Evolutionary conservation across 2,329 filamentous ascomycete species (phyloP).

Genomic region (Coniochaeta pulveracea): DNA sequence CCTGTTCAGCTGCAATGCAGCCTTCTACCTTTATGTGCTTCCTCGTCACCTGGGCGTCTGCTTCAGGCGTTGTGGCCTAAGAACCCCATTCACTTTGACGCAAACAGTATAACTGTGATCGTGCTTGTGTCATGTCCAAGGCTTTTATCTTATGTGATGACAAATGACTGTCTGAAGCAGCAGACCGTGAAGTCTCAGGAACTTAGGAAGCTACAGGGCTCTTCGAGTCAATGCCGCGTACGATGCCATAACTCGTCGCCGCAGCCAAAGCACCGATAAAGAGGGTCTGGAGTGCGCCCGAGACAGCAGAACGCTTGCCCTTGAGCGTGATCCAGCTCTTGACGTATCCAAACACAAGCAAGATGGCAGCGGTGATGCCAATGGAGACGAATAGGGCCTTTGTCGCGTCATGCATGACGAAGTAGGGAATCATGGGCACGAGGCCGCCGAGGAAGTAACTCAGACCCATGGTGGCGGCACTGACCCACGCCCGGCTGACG

Average conservation of each 20-base stretch:
- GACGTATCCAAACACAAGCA: slow-evolving; percentile 54
- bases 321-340: slow-evolving; percentile 28
- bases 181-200: too few species aligned
- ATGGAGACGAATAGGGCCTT: slow-evolving; percentile 48
- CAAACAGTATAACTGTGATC: too few species aligned
- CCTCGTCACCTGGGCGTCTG: too few species aligned
- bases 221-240: neutral
- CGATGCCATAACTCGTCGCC: neutral
- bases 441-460: slow-evolving; percentile 62
- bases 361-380: slow-evolving; percentile 45
- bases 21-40: too few species aligned
- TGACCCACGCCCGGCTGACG: slow-evolving; percentile 35
- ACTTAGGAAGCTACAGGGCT: neutral
- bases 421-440: slow-evolving; percentile 61
- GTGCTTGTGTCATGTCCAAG: too few species aligned
- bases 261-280: slow-evolving; percentile 1
- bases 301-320: neutral
- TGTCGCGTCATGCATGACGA: slow-evolving; percentile 36
- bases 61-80: too few species aligned
- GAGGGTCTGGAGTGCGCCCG: neutral
- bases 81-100: too few species aligned
- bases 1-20: too few species aligned
- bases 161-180: too few species aligned
- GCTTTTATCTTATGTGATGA: too few species aligned
- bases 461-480: slow-evolving; percentile 53